Percentiles rank a stretch among this genome's conserved stretches.
Conservation (phyloP, 495 filamentous ascomycete genomes). For the Friedmanniomyces simplex region DNA sequence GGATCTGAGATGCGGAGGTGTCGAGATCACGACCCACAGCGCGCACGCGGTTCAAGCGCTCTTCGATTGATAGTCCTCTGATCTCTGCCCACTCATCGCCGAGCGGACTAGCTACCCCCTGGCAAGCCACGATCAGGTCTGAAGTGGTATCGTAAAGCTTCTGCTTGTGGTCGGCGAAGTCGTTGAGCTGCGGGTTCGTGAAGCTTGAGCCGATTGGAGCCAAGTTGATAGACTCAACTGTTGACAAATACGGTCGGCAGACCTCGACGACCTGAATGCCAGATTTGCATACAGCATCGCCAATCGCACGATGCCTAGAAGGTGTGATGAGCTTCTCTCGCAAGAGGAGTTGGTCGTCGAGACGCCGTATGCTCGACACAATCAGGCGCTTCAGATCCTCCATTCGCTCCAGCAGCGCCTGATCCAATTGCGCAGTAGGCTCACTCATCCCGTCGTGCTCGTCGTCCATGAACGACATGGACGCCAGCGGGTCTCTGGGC, state of each 20-base stretch:
- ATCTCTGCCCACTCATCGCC: constrained; percentile 91
- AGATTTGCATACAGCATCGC: constrained; percentile 62
- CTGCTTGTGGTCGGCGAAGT: constrained; percentile 86
- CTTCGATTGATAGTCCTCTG: constrained; percentile 85
- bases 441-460: constrained; percentile 58
- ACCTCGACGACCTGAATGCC: constrained; percentile 70
- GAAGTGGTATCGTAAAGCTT: constrained; percentile 83
- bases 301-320: constrained; percentile 58
- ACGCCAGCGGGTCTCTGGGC: constrained; percentile 53
- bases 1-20: constrained; percentile 73
- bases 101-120: constrained; percentile 76
- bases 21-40: constrained; percentile 69
- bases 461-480: constrained; percentile 74
- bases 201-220: constrained; percentile 60
- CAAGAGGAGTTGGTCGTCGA: constrained; percentile 72
- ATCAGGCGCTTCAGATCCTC: constrained; percentile 76
- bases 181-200: constrained; percentile 74
- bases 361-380: constrained; percentile 65
- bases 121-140: constrained; percentile 76
- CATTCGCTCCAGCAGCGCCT: constrained; percentile 64
- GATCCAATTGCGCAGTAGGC: constrained; percentile 61
- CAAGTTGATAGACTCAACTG: constrained; percentile 81
- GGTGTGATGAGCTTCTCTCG: constrained; percentile 67
- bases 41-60: constrained; percentile 67
- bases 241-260: constrained; percentile 77